A percentile compares a stretch with the other conserved stretches of the same genome.
Conservation (phyloP, 1,284 basidiomycete genomes). For the Exobasidium cylindrosporum region DNA sequence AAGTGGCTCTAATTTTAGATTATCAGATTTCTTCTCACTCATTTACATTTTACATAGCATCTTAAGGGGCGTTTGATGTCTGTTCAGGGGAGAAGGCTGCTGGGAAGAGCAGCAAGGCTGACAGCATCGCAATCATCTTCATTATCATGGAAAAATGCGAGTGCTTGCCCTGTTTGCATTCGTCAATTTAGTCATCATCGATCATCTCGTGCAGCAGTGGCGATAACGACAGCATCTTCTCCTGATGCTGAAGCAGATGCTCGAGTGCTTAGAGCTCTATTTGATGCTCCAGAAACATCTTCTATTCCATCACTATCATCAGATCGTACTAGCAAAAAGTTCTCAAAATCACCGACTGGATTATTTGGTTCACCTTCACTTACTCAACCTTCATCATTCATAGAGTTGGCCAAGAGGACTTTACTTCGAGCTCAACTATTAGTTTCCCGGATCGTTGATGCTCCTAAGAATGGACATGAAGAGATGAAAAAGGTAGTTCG, state of each 20-base stretch:
- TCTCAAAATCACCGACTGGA: constrained; percentile 29
- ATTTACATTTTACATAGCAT: too few relatives aligned
- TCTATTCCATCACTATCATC: background rate
- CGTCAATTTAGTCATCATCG: background rate
- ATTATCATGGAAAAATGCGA: background rate
- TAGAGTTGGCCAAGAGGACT: constrained; percentile 41
- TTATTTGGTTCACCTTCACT: constrained; percentile 44
- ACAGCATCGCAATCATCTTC: too few relatives aligned
- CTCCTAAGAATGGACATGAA: constrained; percentile 16
- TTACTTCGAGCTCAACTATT: constrained; percentile 49
- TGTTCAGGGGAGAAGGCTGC: too few relatives aligned
- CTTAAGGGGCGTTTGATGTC: too few relatives aligned
- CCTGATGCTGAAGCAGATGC: constrained; percentile 31
- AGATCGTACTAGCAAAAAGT: background rate
- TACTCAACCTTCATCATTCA: constrained; percentile 35
- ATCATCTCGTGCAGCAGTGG: background rate
- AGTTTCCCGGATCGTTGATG: constrained; percentile 45
- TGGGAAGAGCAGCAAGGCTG: too few relatives aligned
- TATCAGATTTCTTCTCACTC: too few relatives aligned
- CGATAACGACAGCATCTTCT: background rate
- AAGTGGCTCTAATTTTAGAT: too few relatives aligned
- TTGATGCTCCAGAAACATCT: constrained; percentile 23
- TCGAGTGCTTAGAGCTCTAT: constrained; percentile 27
- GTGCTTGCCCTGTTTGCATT: background rate
- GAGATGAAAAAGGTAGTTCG: constrained; percentile 36